A percentile compares a stretch with the other conserved stretches of the same genome.
These are phyloP conservation scores for Penicillium herquei DNA, from an alignment of 495 filamentous ascomycete genomes.

Conservation along the genomic window DNA sequence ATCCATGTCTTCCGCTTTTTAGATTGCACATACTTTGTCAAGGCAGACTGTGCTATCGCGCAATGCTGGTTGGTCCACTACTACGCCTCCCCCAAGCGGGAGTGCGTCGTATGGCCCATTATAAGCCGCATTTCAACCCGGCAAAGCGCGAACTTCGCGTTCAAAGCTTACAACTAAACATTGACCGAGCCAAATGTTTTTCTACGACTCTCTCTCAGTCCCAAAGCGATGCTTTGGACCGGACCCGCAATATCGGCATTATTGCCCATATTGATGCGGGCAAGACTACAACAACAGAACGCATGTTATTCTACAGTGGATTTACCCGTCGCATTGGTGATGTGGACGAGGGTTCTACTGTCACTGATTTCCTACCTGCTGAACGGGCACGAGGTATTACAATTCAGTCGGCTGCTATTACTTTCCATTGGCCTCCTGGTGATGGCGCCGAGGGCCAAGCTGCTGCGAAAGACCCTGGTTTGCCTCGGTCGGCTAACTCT, in stretches of 20 bases:
- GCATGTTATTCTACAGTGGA: constrained; percentile 98
- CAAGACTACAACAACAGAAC: constrained; percentile 98
- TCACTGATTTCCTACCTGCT: constrained; percentile 95
- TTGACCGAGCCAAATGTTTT: constrained; percentile 17
- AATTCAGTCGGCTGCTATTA: constrained; percentile 96
- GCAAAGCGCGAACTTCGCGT: constrained; percentile 9
- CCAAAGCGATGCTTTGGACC: constrained; percentile 41
- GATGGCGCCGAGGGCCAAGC: constrained; percentile 17
- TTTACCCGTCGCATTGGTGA: constrained; percentile 88
- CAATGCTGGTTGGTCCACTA: constrained; percentile 38
- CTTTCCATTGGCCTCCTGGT: constrained; percentile 80
- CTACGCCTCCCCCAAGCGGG: constrained; percentile 32
- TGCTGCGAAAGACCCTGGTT: constrained; percentile 20
- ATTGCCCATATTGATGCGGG: constrained; percentile 99
- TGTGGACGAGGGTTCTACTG: constrained; percentile 95
- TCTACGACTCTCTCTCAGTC: constrained; percentile 24
- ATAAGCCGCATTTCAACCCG: constrained; percentile 13
- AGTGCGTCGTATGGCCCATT: constrained; percentile 26
- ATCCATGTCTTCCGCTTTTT: background rate
- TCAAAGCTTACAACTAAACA: constrained; percentile 7
- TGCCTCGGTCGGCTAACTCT: constrained; percentile 38
- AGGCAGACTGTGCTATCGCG: constrained; percentile 4
- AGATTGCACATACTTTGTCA: background rate
- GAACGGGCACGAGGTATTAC: constrained; percentile 94
- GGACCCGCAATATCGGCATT: constrained; percentile 94